Evolutionary conservation across 805 yeast genomes (phyloP), one percentile per base, ranked within the genome.

Genomic region (Candida nanaspora): DNA sequence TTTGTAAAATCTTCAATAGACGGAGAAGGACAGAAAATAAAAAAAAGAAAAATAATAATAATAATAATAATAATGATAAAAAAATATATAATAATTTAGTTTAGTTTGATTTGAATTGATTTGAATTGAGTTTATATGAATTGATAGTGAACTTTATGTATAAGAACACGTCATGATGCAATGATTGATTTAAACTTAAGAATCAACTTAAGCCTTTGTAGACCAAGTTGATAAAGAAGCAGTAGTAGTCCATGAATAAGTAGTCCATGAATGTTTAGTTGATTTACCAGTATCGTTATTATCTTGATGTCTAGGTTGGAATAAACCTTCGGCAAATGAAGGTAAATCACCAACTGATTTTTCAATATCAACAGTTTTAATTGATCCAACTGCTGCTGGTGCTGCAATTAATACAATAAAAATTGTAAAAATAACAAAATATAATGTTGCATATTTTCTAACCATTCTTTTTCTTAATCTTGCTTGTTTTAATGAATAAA

Each of bases 381-480:
- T 45, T 37, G 72, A 67, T 41, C 74, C 66, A 36, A 86, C 77
- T 22, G 91, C 98, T 28, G 96, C 96, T 49, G 99, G 98, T 35
- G 93, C 97, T 48, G 80, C 82, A 57, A 93, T 80, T 62, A 91
- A 65, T 37, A 75, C 82, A 49, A 80, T 77, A 54, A 88, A 88
- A 45, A 87, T 57, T 37, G 77, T 59, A 54, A 94, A 67, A 46
- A 93, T 68, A 42, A 68, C 53, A 56, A 86, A 79, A 76, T 81
- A 93, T 61, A 94, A 70, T 10, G 85, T 65, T 47, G 94, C 80
- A 73, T 93, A 93, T 68, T 87, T 88, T 67, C 85, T 81, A 29
- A 93, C 95, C 95, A 93, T 91, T 72, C 98, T 82, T 83, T 84
- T 87, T 66, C 98, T 84, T 65, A 89, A 80, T 69, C 86, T 82